These are phyloP conservation scores for Tillandsia leiboldiana DNA, from an alignment of 176 grass and related monocot species.

Conservation along the genomic window DNA sequence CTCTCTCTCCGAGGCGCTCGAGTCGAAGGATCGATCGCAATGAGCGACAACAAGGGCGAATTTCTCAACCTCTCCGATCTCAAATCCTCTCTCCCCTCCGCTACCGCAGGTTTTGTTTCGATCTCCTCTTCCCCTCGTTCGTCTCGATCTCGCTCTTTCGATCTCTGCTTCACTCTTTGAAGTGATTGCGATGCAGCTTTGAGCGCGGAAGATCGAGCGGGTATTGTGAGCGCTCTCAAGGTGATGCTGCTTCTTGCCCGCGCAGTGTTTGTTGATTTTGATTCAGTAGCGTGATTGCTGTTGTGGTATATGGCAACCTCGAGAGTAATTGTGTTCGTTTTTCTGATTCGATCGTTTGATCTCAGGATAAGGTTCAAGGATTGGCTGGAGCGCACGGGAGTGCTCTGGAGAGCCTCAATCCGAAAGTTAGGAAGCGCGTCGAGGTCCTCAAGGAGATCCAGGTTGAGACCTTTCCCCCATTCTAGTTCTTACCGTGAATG, in stretches of 20 bases:
- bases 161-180: neutral
- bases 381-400: slow-evolving; percentile 51
- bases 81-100: slow-evolving; percentile 39
- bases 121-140: neutral
- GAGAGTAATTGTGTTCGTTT: neutral
- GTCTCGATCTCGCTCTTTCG: neutral
- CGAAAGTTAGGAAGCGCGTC: slow-evolving; percentile 76
- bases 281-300: neutral
- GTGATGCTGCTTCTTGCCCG: slow-evolving; percentile 22
- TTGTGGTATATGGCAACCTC: neutral
- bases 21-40: slow-evolving; percentile 12
- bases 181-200: slow-evolving; percentile 29
- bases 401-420: slow-evolving; percentile 55
- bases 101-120: slow-evolving; percentile 6
- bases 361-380: slow-evolving; percentile 67
- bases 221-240: slow-evolving; percentile 56
- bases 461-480: slow-evolving; percentile 22
- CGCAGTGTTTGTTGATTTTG: no score
- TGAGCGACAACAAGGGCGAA: slow-evolving; percentile 56
- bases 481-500: neutral
- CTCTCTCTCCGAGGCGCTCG: neutral
- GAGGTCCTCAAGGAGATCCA: slow-evolving; percentile 66
- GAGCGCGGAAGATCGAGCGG: slow-evolving; percentile 64
- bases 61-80: slow-evolving; percentile 54
- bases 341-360: neutral